These are phyloP conservation scores for Saraca asoca DNA, from an alignment of 331 rosid genomes.

Conservation along the genomic window DNA sequence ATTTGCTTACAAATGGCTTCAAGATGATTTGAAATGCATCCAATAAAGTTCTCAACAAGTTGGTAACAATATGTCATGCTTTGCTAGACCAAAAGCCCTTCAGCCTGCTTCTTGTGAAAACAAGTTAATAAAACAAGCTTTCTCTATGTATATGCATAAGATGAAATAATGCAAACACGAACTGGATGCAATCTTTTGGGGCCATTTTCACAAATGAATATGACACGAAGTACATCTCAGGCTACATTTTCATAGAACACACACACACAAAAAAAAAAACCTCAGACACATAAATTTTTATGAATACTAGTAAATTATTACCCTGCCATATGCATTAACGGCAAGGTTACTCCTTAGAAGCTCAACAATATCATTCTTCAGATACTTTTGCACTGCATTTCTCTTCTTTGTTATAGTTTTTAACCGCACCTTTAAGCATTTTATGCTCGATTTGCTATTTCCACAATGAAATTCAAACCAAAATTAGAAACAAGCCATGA, in stretches of 20 bases:
- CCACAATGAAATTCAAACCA: conserved; percentile 19
- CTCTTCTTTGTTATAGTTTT: conserved; percentile 62
- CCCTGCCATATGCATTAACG: conserved; percentile 80
- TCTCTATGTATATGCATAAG: neutral
- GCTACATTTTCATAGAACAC: no score
- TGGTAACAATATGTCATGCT: conserved; percentile 60
- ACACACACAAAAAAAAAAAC: no score
- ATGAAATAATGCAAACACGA: no score
- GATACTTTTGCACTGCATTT: conserved; percentile 63
- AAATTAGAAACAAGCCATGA: conserved; percentile 5
- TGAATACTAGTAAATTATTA: conserved; percentile 30
- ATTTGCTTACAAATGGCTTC: conserved; percentile 53
- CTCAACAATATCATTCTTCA: conserved; percentile 70
- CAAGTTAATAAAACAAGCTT: neutral
- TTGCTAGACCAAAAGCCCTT: conserved; percentile 70
- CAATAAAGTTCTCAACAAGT: conserved; percentile 46
- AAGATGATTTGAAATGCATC: conserved; percentile 44
- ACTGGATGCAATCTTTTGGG: no score
- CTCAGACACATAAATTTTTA: neutral
- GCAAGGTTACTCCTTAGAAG: conserved; percentile 61
- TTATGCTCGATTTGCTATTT: conserved; percentile 65
- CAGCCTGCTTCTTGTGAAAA: conserved; percentile 58
- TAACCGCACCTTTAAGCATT: conserved; percentile 51
- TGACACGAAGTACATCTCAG: no score
- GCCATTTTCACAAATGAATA: no score